phyloP scores from a whole-genome alignment of 2,329 filamentous ascomycete species.

The Macrophomina phaseolina region DNA sequence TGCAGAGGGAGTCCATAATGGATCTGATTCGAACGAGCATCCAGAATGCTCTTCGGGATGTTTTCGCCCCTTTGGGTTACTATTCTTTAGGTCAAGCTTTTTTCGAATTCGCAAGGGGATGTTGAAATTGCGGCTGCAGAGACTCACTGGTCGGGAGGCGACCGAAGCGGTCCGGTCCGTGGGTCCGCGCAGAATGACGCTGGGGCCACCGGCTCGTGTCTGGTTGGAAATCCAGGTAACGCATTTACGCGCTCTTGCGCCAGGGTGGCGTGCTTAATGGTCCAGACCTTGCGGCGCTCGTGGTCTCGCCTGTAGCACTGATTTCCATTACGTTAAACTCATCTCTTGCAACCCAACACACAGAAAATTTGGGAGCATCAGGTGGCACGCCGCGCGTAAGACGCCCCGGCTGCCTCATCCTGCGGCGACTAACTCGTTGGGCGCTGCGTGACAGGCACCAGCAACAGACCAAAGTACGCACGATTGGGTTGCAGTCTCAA shows the following conservation, averaged over 20 bases:
- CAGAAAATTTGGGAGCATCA: neutral
- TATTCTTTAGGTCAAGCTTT: neutral
- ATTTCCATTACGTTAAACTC: slow-evolving; percentile 7
- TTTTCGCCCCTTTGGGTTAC: slow-evolving; percentile 17
- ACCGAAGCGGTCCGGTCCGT: slow-evolving; percentile 10
- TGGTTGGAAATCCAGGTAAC: slow-evolving; percentile 8
- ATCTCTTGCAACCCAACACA: slow-evolving; percentile 3
- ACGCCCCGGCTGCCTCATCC: neutral
- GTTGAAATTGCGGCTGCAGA: neutral
- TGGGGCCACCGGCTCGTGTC: neutral
- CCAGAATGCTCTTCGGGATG: slow-evolving; percentile 17
- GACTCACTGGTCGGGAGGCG: neutral
- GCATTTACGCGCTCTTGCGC: slow-evolving; percentile 8
- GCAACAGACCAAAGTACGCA: neutral
- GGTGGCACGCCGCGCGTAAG: neutral
- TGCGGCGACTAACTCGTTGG: neutral
- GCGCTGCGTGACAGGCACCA: neutral
- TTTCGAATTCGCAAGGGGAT: slow-evolving; percentile 2
- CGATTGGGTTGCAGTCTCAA: neutral
- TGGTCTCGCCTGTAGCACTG: neutral
- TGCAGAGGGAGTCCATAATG: neutral
- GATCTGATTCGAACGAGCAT: neutral
- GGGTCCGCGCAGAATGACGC: neutral
- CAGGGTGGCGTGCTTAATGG: slow-evolving; percentile 4
- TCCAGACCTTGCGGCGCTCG: neutral